phyloP scores from a whole-genome alignment of 768 basidiomycete genomes.

The Trametes cinnabarina region DNA sequence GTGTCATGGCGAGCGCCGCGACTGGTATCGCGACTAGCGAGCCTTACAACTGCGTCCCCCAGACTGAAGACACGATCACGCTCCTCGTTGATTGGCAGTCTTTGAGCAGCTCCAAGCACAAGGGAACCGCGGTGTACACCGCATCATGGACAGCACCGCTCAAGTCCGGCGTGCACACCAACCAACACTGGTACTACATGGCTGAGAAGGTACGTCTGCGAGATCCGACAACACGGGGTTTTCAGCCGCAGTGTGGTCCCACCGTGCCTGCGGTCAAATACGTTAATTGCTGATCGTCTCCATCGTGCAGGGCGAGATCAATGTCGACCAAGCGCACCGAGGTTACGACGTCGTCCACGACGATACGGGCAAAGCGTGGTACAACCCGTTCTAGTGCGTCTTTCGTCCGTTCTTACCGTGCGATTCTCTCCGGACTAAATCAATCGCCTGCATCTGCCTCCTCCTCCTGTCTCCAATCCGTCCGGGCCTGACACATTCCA shows the following conservation, averaged over 20 bases:
- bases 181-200: conserved; percentile 95
- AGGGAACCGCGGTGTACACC: conserved; percentile 87
- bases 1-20: conserved; percentile 88
- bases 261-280: not conserved
- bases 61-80: conserved; percentile 94
- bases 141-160: conserved; percentile 94
- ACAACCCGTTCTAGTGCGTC: conserved; percentile 90
- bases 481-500: not conserved
- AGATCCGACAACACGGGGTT: not conserved
- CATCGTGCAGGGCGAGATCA: conserved; percentile 74
- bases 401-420: conserved; percentile 8
- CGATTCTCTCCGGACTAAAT: conserved; percentile 9
- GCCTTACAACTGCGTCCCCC: conserved; percentile 81
- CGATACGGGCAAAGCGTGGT: conserved; percentile 79
- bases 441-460: conserved; percentile 3
- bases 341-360: conserved; percentile 90
- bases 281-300: conserved; percentile 3
- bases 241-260: not conserved
- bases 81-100: conserved; percentile 94
- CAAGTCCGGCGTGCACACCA: conserved; percentile 85
- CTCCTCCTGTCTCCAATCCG: not conserved
- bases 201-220: conserved; percentile 65
- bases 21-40: conserved; percentile 88
- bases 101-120: conserved; percentile 66
- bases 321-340: conserved; percentile 90